Percentiles rank a stretch among this genome's conserved stretches.
Evolutionary conservation across 2,329 filamentous ascomycete genomes (phyloP).

Genomic region (Xylariales sp.): DNA sequence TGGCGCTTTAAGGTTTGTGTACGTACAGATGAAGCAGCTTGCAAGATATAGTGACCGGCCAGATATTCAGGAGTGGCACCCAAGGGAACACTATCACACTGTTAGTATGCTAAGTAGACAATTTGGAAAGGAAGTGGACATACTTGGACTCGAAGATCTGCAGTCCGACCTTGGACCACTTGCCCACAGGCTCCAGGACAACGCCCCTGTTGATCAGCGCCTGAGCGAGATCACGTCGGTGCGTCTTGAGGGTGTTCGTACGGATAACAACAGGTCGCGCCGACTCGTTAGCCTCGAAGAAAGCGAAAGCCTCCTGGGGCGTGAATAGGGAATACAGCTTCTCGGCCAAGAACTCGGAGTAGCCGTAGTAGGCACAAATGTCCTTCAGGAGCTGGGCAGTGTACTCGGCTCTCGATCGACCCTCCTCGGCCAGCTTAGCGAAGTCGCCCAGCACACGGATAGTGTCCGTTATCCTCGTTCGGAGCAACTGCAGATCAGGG

Average conservation of each 20-base stretch:
- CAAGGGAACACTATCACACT: constrained; percentile 50
- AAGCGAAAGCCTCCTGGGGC: constrained; percentile 90
- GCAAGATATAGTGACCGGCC: constrained; percentile 94
- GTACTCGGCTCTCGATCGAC: constrained; percentile 83
- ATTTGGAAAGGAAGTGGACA: constrained; percentile 66
- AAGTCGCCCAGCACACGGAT: constrained; percentile 90
- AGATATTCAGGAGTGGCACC: constrained; percentile 97
- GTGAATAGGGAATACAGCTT: constrained; percentile 93
- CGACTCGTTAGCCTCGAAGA: constrained; percentile 98
- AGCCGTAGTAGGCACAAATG: constrained; percentile 94
- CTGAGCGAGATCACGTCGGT: constrained; percentile 78
- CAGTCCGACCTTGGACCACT: constrained; percentile 97
- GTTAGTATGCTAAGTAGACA: not conserved
- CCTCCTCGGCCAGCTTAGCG: constrained; percentile 72
- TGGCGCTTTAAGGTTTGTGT: too few species aligned
- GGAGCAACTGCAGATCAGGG: constrained; percentile 84
- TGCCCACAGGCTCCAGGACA: constrained; percentile 91
- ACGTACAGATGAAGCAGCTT: too few species aligned
- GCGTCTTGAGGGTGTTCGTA: constrained; percentile 86
- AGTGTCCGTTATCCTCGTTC: constrained; percentile 86
- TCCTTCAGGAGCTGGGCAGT: constrained; percentile 82
- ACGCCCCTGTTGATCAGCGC: constrained; percentile 94
- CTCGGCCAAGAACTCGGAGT: constrained; percentile 89
- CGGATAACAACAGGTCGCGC: constrained; percentile 90
- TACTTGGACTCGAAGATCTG: constrained; percentile 74